Evolutionary conservation across 2,329 filamentous ascomycete genomes (phyloP).

Genomic region (Aphanocladium album): DNA sequence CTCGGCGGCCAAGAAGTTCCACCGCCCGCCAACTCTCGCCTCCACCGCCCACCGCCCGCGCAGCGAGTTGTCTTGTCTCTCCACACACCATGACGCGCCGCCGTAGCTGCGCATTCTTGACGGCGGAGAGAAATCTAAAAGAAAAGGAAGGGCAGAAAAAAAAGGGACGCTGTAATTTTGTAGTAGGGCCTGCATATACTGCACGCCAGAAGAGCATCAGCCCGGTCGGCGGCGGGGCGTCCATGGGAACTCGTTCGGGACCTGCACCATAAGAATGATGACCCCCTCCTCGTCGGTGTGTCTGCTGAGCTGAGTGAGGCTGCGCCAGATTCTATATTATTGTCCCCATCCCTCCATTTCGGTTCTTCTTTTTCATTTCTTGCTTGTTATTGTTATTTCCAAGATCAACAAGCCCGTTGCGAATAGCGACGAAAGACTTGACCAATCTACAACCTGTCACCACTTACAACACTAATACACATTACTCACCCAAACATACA

Average conservation of each 20-base stretch:
- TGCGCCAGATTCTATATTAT: conserved; percentile 1
- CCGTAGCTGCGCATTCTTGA: no score
- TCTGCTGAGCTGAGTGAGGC: conserved; percentile 5
- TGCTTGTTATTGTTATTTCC: neutral
- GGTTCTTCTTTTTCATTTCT: neutral
- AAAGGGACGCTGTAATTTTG: no score
- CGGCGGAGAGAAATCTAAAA: no score
- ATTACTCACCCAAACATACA: neutral
- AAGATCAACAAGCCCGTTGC: neutral
- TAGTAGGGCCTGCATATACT: no score
- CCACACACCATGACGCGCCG: no score
- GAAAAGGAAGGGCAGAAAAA: no score
- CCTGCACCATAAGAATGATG: neutral
- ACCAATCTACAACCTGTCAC: no score
- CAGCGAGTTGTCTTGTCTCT: no score
- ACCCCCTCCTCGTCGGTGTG: neutral
- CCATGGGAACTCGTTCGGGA: neutral
- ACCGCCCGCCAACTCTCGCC: neutral
- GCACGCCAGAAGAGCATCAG: no score
- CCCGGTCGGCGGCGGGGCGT: no score
- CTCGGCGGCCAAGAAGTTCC: neutral
- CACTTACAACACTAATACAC: neutral
- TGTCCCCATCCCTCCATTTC: neutral
- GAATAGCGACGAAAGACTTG: no score
- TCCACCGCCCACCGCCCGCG: neutral